Conservation (phyloP, 306 rosid genomes). For the Senna siamea region DNA sequence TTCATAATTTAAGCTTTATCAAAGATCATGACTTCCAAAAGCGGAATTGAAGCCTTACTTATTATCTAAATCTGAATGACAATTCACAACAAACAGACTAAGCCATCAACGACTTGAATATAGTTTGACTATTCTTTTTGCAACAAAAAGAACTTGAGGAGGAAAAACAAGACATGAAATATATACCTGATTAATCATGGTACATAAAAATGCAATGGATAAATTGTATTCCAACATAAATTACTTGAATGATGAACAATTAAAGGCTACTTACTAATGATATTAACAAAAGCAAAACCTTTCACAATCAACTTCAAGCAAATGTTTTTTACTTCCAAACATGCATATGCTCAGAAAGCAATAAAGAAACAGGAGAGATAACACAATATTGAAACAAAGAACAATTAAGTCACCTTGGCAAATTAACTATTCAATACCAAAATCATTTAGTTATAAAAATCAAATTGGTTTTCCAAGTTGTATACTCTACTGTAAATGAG, state of each 20-base stretch:
- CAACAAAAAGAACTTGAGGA: constrained; percentile 23
- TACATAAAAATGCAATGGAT: constrained; percentile 8
- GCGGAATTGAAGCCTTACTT: neutral
- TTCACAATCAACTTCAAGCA: constrained; percentile 17
- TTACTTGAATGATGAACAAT: constrained; percentile 7
- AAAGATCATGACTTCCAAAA: constrained; percentile 28
- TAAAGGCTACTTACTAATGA: neutral
- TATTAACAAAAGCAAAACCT: constrained; percentile 11
- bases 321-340: constrained; percentile 32
- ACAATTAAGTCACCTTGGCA: neutral
- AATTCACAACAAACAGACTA: neutral
- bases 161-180: constrained; percentile 10
- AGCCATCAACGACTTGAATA: constrained; percentile 17
- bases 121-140: constrained; percentile 5
- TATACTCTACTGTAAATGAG: constrained; percentile 19
- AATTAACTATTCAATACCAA: constrained; percentile 1
- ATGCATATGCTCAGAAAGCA: neutral
- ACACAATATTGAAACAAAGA: constrained; percentile 11
- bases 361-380: neutral
- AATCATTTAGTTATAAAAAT: constrained; percentile 11
- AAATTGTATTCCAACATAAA: constrained; percentile 4
- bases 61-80: neutral
- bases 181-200: constrained; percentile 15
- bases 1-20: constrained; percentile 6
- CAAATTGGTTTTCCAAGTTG: constrained; percentile 24